Evolutionary conservation across 345 rosid species (phyloP).

Genomic region (Rhizophora mangle): DNA sequence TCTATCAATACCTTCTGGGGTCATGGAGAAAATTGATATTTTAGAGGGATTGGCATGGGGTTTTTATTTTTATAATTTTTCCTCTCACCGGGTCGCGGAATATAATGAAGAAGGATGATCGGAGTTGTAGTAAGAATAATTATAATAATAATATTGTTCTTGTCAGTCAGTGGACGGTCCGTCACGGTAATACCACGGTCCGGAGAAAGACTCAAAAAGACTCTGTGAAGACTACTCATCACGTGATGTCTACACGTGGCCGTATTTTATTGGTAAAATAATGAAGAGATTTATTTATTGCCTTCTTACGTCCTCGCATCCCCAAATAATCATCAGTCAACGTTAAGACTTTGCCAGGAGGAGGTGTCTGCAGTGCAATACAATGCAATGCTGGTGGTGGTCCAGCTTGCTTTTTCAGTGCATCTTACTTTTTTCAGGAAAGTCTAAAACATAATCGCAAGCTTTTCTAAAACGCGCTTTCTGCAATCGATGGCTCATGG

Average conservation of each 20-base stretch:
- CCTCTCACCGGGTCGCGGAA: no score
- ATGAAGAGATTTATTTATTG: neutral
- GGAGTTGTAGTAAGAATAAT: neutral
- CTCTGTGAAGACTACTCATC: neutral
- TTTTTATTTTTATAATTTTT: neutral
- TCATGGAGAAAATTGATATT: neutral
- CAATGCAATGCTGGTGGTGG: neutral
- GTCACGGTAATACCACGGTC: neutral
- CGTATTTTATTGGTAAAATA: neutral
- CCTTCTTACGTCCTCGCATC: neutral
- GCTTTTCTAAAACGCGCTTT: neutral
- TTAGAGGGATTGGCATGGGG: neutral
- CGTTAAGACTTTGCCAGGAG: neutral
- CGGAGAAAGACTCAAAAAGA: neutral
- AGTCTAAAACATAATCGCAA: neutral
- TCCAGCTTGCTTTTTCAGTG: no score
- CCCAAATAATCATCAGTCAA: neutral
- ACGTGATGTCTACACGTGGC: neutral
- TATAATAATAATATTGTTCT: neutral
- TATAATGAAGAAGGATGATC: neutral
- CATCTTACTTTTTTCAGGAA: neutral
- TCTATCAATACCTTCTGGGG: neutral
- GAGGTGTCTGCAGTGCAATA: neutral
- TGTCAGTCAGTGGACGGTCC: neutral
- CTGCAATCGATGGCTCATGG: no score